These are phyloP conservation scores for Neospermospora avenae DNA, from an alignment of 2,329 filamentous ascomycete genomes.

Conservation along the genomic window DNA sequence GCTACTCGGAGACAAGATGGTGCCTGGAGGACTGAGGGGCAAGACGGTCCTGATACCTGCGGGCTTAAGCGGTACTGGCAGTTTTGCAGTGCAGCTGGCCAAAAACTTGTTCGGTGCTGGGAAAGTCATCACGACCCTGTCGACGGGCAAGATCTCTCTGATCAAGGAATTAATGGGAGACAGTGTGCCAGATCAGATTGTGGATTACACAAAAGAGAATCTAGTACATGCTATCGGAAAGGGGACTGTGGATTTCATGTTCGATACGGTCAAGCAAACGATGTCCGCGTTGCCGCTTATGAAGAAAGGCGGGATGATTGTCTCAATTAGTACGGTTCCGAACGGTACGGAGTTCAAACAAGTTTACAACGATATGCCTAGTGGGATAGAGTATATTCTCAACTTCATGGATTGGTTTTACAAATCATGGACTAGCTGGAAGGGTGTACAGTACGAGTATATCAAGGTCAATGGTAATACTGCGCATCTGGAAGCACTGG, in stretches of 20 bases:
- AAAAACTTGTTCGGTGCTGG: constrained; percentile 43
- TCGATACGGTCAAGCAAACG: constrained; percentile 40
- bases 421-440: constrained; percentile 35
- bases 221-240: constrained; percentile 33
- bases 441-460: constrained; percentile 39
- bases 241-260: constrained; percentile 41
- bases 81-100: constrained; percentile 42
- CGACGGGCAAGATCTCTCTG: constrained; percentile 40
- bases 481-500: constrained; percentile 35
- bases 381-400: constrained; percentile 27
- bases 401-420: constrained; percentile 36
- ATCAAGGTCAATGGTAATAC: constrained; percentile 36
- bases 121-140: constrained; percentile 45
- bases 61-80: constrained; percentile 39
- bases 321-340: constrained; percentile 31
- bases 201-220: constrained; percentile 40
- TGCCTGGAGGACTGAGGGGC: constrained; percentile 39
- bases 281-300: constrained; percentile 39
- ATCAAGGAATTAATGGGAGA: constrained; percentile 39
- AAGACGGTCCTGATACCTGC: constrained; percentile 40
- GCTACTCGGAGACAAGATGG: constrained; percentile 29
- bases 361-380: constrained; percentile 30
- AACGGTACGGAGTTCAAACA: constrained; percentile 38
- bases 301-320: constrained; percentile 36
- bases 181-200: constrained; percentile 39